Base-by-base conservation (phyloP, 495 filamentous ascomycete species). In the Penicillium longicatenatum region DNA sequence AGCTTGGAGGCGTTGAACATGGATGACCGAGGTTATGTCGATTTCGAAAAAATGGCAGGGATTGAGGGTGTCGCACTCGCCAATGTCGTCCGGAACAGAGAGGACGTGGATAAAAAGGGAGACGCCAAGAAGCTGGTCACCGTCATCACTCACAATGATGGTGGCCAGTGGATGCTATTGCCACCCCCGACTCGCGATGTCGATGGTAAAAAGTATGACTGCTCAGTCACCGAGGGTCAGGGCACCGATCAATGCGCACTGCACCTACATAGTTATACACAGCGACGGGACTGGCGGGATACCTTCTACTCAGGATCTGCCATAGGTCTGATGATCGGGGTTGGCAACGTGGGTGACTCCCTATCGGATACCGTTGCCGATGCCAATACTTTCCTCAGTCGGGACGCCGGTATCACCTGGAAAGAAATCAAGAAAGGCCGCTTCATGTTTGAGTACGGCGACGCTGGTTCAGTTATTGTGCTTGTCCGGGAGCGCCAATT, bases 121-220 rank as follows among this genome's bases (percentile, higher is more conserved):
- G 79, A 81, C 30, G 71, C 77, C 42, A 98, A 99, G 81, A 89
- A 86, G 67, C 78, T 96, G 35, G 89, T 89, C 71, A 92, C 88
- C 26, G 85, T 88, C 79, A 96, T 98, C 55, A 95, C 91, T 6
- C 95, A 98, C 75, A 98, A 97, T 69, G 94, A 98, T 67, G 94
- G 94, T 41, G 88, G 88, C 14, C 80, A 90, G 62, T 99, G 94
- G 94, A 76, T 75, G 43, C 83, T 84, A 37, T 71, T 98, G 3
- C 58, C 80, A n/a, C 84, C 91, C 9, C 91, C 87, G 0, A 63
- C 72, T 12, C 76, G 80, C 53, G 90, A 96, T 60, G 79, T 81
- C 4, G 83, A 94, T 20, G 84, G 83, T 48, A 89, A 91, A 52
- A 66, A 74, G 6, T 93, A 87, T 60, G 71, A 76, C 8, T 98